Percentiles rank a stretch among this genome's conserved stretches.
These are phyloP conservation scores for Phyllosticta citribraziliensis DNA, from an alignment of 2,329 filamentous ascomycete genomes.

Conservation along the genomic window DNA sequence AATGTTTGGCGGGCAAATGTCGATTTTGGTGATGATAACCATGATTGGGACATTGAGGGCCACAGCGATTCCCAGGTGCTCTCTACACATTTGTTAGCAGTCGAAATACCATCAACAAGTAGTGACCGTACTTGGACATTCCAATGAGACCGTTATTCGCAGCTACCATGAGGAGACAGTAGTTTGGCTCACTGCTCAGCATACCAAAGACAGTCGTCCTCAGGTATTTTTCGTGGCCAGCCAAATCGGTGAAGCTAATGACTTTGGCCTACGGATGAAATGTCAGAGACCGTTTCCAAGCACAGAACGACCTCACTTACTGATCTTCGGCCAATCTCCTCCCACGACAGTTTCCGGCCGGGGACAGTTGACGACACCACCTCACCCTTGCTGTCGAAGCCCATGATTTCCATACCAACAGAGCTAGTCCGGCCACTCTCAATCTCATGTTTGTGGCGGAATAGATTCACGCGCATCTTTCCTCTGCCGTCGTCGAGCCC, in stretches of 20 bases:
- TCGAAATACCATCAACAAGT: neutral
- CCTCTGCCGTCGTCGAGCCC: constrained; percentile 90
- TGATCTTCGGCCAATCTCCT: constrained; percentile 90
- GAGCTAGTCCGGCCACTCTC: constrained; percentile 92
- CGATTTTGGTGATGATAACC: constrained; percentile 96
- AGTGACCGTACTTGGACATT: constrained; percentile 62
- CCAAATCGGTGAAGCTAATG: constrained; percentile 90
- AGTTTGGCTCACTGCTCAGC: constrained; percentile 89
- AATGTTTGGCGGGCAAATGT: constrained; percentile 94
- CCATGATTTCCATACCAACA: constrained; percentile 98
- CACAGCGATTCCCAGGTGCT: constrained; percentile 89
- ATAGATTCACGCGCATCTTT: constrained; percentile 87
- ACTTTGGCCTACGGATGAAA: constrained; percentile 58
- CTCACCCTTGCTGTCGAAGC: constrained; percentile 79
- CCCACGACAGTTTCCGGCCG: constrained; percentile 85
- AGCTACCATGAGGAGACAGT: constrained; percentile 95
- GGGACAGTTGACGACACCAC: constrained; percentile 74
- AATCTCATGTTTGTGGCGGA: constrained; percentile 95
- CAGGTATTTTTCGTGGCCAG: constrained; percentile 90
- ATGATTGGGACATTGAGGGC: constrained; percentile 95
- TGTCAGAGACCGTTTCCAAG: constrained; percentile 12
- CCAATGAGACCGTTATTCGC: constrained; percentile 95
- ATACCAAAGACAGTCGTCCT: constrained; percentile 94
- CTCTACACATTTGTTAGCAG: constrained; percentile 32
- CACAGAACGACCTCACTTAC: constrained; percentile 27